These are phyloP conservation scores for Scutellaria baicalensis DNA, from an alignment of 257 asterid species.

Conservation along the genomic window DNA sequence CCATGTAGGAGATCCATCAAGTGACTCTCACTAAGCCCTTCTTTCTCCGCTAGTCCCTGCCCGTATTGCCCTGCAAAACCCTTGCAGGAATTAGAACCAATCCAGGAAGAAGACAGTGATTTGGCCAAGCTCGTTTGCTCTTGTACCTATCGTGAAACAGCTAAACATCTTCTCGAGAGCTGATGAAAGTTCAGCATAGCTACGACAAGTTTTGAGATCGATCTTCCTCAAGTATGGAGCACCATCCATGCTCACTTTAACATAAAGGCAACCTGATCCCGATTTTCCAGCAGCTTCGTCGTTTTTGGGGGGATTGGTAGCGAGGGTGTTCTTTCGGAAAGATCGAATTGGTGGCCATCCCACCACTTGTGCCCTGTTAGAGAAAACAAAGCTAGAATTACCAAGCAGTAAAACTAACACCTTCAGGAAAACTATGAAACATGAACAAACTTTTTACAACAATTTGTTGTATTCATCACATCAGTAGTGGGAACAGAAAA, in stretches of 20 bases:
- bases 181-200: conserved; percentile 57
- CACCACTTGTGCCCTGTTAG: conserved; percentile 69
- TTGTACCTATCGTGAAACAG: conserved; percentile 71
- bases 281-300: conserved; percentile 28
- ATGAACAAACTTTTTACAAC: neutral
- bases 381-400: neutral
- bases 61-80: conserved; percentile 48
- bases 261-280: conserved; percentile 48
- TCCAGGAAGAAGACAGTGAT: neutral
- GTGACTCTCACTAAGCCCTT: conserved; percentile 44
- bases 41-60: conserved; percentile 42
- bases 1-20: conserved; percentile 59
- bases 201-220: conserved; percentile 54
- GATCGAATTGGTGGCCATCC: conserved; percentile 95
- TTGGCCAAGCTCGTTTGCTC: neutral
- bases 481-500: no score
- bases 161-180: conserved; percentile 83
- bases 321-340: conserved; percentile 60
- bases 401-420: neutral
- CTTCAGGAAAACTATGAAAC: neutral
- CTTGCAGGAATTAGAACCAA: neutral
- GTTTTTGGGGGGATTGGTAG: conserved; percentile 37
- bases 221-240: conserved; percentile 85
- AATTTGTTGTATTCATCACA: no score
- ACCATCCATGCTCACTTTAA: conserved; percentile 89